A percentile compares a stretch with the other conserved stretches of the same genome.
Conservation (phyloP, 352 stramenopile genomes). For the Pythium brassicae region DNA sequence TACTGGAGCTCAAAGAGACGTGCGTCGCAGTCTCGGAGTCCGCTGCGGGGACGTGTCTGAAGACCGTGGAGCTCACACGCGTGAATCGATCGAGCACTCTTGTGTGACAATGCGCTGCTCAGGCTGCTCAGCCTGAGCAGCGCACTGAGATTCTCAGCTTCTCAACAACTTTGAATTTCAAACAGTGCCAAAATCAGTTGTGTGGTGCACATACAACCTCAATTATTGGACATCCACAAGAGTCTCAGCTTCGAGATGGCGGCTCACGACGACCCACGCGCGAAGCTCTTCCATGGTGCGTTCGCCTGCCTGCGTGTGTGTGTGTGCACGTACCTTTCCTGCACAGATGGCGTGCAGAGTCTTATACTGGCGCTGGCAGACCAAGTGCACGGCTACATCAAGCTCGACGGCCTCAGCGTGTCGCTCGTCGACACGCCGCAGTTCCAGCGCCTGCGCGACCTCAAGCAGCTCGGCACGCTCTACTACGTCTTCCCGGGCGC, state of each 20-base stretch:
- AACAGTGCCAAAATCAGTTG: no score
- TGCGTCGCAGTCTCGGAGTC: neutral
- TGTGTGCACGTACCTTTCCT: neutral
- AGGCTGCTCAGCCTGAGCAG: no score
- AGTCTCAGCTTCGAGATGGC: constrained; percentile 2
- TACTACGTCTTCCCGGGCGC: constrained; percentile 86
- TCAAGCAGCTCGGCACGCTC: constrained; percentile 93
- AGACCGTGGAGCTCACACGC: neutral
- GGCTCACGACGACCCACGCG: constrained; percentile 12
- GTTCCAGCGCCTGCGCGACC: constrained; percentile 92
- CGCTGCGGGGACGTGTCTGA: neutral
- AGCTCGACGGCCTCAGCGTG: constrained; percentile 71
- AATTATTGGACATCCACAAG: no score
- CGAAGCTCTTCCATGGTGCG: constrained; percentile 68
- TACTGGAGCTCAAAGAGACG: no score
- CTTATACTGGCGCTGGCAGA: constrained; percentile 32
- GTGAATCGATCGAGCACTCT: neutral
- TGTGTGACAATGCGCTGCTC: no score
- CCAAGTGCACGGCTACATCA: constrained; percentile 80
- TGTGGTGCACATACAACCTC: no score
- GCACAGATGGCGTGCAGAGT: neutral
- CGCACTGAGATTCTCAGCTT: no score
- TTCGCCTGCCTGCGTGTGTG: no score
- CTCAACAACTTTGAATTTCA: no score
- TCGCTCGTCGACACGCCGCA: constrained; percentile 89